These are phyloP conservation scores for Biscogniauxia mediterranea DNA, from an alignment of 2,329 filamentous ascomycete genomes.

Conservation along the genomic window DNA sequence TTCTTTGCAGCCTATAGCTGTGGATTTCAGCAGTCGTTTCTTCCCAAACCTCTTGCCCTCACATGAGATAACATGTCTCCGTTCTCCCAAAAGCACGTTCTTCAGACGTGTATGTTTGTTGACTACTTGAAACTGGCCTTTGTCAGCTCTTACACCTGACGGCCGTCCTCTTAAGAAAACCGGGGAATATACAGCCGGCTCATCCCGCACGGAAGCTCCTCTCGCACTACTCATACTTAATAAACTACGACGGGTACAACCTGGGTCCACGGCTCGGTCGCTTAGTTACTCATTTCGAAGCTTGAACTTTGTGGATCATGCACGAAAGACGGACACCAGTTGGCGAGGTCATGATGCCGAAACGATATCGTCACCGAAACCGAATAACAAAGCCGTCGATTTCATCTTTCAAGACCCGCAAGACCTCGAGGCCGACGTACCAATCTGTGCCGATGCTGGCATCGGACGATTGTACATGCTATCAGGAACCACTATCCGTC, in stretches of 20 bases:
- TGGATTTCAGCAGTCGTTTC: constrained; percentile 21
- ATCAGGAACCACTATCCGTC: constrained; percentile 30
- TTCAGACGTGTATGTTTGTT: constrained; percentile 19
- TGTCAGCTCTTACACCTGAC: constrained; percentile 2
- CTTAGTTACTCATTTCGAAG: constrained; percentile 2
- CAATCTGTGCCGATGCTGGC: constrained; percentile 23
- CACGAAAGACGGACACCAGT: constrained; percentile 23
- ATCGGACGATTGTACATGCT: constrained; percentile 19
- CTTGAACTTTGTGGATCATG: constrained; percentile 13
- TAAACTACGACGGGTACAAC: constrained; percentile 16
- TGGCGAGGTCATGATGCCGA: constrained; percentile 19
- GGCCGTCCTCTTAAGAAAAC: constrained; percentile 1
- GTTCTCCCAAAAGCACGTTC: constrained; percentile 18
- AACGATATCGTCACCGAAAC: constrained; percentile 22
- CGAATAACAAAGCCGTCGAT: constrained; percentile 17
- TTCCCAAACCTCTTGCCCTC: constrained; percentile 19
- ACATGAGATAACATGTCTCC: constrained; percentile 22
- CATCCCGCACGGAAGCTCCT: constrained; percentile 13
- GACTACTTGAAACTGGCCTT: constrained; percentile 13
- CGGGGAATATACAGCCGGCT: constrained; percentile 11
- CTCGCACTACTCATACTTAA: constrained; percentile 9
- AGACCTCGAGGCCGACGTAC: constrained; percentile 14
- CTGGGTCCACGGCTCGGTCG: constrained; percentile 11
- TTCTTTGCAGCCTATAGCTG: constrained; percentile 23
- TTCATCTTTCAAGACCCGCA: constrained; percentile 16